phyloP scores from a whole-genome alignment of 495 filamentous ascomycete genomes.

The Terfezia boudieri region DNA sequence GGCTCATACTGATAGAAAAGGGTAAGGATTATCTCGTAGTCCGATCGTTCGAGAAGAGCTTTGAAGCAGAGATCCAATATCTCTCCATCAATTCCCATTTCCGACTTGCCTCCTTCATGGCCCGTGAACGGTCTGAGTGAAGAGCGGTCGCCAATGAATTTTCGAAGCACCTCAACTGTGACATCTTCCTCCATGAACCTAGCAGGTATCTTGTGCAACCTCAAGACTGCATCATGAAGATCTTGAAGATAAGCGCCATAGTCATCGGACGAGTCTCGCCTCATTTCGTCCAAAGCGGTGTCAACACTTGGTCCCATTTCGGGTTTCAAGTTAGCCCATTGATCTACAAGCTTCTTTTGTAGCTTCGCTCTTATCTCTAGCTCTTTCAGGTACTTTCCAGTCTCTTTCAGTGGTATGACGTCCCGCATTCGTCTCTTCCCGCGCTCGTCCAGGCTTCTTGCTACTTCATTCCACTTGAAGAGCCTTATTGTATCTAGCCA shows the following conservation, averaged over 20 bases:
- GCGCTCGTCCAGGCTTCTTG: not conserved
- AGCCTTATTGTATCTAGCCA: not conserved
- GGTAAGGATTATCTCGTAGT: not conserved
- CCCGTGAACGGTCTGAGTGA: not conserved
- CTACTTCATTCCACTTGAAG: not conserved
- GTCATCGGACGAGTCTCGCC: not conserved
- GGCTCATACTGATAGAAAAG: not conserved
- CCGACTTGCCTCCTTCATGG: not conserved
- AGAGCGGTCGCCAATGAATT: not conserved
- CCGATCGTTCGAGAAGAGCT: not conserved
- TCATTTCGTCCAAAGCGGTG: not conserved
- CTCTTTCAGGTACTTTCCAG: not conserved
- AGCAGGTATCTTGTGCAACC: not conserved
- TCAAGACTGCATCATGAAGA: not conserved
- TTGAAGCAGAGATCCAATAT: not conserved
- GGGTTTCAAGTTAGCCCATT: not conserved
- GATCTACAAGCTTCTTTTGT: not conserved
- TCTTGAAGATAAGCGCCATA: not conserved
- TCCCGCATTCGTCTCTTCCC: not conserved
- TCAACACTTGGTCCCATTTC: not conserved
- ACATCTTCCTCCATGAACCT: not conserved
- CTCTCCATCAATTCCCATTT: not conserved
- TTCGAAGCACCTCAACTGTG: not conserved
- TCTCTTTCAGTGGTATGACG: not conserved
- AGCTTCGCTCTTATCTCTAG: not conserved